Base-by-base conservation (phyloP, 2,329 filamentous ascomycete genomes). In the Tolypocladium album region DNA sequence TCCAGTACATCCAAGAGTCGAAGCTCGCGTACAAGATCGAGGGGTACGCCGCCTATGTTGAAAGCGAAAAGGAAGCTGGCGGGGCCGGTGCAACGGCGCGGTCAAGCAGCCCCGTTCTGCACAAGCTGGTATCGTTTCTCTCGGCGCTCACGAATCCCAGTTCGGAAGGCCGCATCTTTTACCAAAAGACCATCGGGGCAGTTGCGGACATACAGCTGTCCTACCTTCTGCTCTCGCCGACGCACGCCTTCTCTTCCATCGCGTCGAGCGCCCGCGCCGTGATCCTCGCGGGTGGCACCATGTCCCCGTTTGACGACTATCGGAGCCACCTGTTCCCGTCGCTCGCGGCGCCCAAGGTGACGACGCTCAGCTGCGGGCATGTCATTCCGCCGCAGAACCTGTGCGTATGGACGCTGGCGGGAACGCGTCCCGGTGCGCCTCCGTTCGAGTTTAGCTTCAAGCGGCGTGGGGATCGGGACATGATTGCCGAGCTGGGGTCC, bases 221-320 rank as follows among this genome's bases (percentile, higher is more conserved):
- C 52, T 99, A 97, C 70, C 84, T 96, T 66, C 82, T 99, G 5
- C 82, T 99, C 0, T 94, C 96, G 39, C 93, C 94, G 0, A 92
- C 92, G 0, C 87, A 93, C 67, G 90, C 95, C 65, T 97, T 99
- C 73, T 88, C 88, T 9, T 89, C 92, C 13, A 88, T 97, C 58
- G 90, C 93, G 2, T 86, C 90, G 38, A 86, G 89, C 63, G 91
- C 94, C 0, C 82, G 92, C 61, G 90, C 93, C 2, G 89, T 99
- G 4, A 88, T 99, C 50, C 78, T 99, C 4, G 94, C 92, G 0
- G 94, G 94, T 61, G 94, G 94, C 27, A 99, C 94, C 34, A 97
- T 99, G 94, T 96, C 94, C 2, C 94, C 94, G 0, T 96, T 97
- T 78, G 84, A 88, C 31, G 94, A 97, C 74, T 99, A 96, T 73